Base-by-base conservation (phyloP, 163 green algal genomes). In the Chlorella variabilis region DNA sequence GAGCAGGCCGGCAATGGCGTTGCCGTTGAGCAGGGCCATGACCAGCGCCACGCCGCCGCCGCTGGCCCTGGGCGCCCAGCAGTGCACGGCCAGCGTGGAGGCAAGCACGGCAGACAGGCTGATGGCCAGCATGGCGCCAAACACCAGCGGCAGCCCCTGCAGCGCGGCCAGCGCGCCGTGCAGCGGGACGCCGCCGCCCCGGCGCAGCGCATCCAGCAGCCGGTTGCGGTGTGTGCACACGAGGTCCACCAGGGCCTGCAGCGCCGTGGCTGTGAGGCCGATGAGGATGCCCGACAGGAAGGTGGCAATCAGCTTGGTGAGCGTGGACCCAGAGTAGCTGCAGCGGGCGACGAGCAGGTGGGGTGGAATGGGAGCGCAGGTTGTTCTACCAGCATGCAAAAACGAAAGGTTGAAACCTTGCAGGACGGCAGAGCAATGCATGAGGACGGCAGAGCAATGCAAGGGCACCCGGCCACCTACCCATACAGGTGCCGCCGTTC, bases 1-100 rank as follows among this genome's bases (percentile, higher is more conserved):
- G n/a, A 98, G 90, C 61, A 97, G 80, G 82, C 94, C 89, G 9
- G 91, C 90, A 42, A 97, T 92, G 82, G 93, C 86, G 75, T 93
- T 95, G 56, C 94, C 94, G 20, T 80, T 80, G 17, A 80, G 56
- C 21, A 71, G 33, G 27, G 73, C 73, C 73, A 80, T 80, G 54
- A 80, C 93, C 6, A 93, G 87, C 0, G 91, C 94, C 5, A 98
- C 94, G 27, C 94, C 94, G 21, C 88, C 92, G 41, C 94, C 94
- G 5, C 90, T 90, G 15, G 92, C 91, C 9, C 86, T 77, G 13
- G 94, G 94, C 3, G 93, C 90, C 83, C 87, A 93, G 67, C 91
- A 94, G 51, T 93, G 87, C 6, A 96, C 93, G 84, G 92, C 83
- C 65, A 81, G 62, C 29, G 85, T 71, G 11, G 71, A 42, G 9